Evolutionary conservation across 768 basidiomycete genomes (phyloP), one percentile per base, ranked within the genome.

Genomic region (Boletus barrowsii): DNA sequence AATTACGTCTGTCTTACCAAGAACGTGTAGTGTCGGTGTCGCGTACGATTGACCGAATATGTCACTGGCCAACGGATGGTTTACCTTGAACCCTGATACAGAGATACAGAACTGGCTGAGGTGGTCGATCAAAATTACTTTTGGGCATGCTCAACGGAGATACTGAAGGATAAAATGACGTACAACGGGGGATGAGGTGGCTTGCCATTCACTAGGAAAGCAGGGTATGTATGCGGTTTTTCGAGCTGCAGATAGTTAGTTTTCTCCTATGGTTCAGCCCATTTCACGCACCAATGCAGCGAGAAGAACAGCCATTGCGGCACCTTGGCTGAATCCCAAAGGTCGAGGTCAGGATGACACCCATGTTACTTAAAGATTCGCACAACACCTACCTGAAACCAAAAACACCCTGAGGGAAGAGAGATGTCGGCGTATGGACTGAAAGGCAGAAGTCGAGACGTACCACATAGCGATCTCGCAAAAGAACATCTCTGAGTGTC

Each of bases 121-220:
- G 44, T 40, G 17, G 24, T 10, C 39, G 13, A 29, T n/a, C n/a
- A 8, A 37, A 53, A 13, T 4, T n/a, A n/a, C n/a, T 6, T 15
- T 30, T 18, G 10, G 32, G 47, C 36, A 52, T 35, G 37, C 29
- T 47, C 14, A 20, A 49, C 43, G 14, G 49, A 7, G 18, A 13
- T 33, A 24, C 20, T 24, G 36, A 33, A 22, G 29, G 30, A n/a
- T 20, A 20, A 24, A 46, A 39, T 30, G 18, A 67, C 82, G 55
- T 64, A 90, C 89, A 91, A 74, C 0, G 87, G 87, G n/a, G 86
- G 86, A 68, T 91, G 89, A 8, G 82, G 83, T 14, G 86, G 68
- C 48, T 83, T 66, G 22, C 84, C 85, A 56, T 88, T 78, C 20
- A 83, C 69, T 33, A 90, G 68, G 65, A 90, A 89, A 24, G 78